Evolutionary conservation across 805 yeast species (phyloP).

Genomic region (Priceomyces medius): DNA sequence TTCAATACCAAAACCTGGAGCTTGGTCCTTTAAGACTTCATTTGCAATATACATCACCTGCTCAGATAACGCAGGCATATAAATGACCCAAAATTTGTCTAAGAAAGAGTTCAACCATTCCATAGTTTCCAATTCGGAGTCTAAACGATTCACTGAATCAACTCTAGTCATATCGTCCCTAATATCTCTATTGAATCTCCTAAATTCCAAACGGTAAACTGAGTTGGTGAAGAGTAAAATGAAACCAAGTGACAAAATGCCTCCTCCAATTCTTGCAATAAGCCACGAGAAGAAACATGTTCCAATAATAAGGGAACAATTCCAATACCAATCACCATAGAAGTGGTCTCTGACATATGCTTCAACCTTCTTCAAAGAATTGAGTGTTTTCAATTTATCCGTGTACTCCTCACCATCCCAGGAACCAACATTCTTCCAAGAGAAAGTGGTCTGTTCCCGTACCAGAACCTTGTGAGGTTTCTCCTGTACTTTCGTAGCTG

Average conservation of each 20-base stretch:
- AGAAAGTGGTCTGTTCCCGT: slow-evolving; percentile 32
- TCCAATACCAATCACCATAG: slow-evolving; percentile 71
- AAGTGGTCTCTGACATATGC: slow-evolving; percentile 66
- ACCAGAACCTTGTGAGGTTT: slow-evolving; percentile 17
- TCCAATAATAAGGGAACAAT: slow-evolving; percentile 61
- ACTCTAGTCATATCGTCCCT: slow-evolving; percentile 75
- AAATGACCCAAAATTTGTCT: slow-evolving; percentile 82
- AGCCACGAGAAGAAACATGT: slow-evolving; percentile 73
- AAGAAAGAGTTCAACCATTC: slow-evolving; percentile 77
- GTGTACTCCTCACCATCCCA: slow-evolving; percentile 26
- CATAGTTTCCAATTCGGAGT: slow-evolving; percentile 67
- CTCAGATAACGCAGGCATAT: slow-evolving; percentile 82
- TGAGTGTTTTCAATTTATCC: slow-evolving; percentile 27
- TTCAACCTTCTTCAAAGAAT: slow-evolving; percentile 41
- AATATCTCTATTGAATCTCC: slow-evolving; percentile 71
- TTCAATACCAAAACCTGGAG: slow-evolving; percentile 83
- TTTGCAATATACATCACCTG: slow-evolving; percentile 72
- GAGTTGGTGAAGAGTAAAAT: slow-evolving; percentile 63
- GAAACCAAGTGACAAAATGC: slow-evolving; percentile 59
- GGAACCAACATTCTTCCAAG: slow-evolving; percentile 41
- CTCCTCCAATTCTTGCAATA: slow-evolving; percentile 60
- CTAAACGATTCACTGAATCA: slow-evolving; percentile 61
- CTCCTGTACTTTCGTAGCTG: slow-evolving; percentile 4
- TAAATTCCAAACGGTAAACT: slow-evolving; percentile 68
- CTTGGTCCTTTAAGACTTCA: slow-evolving; percentile 62